Conservation (phyloP, 768 basidiomycete genomes). For the Suillus weaverae region DNA sequence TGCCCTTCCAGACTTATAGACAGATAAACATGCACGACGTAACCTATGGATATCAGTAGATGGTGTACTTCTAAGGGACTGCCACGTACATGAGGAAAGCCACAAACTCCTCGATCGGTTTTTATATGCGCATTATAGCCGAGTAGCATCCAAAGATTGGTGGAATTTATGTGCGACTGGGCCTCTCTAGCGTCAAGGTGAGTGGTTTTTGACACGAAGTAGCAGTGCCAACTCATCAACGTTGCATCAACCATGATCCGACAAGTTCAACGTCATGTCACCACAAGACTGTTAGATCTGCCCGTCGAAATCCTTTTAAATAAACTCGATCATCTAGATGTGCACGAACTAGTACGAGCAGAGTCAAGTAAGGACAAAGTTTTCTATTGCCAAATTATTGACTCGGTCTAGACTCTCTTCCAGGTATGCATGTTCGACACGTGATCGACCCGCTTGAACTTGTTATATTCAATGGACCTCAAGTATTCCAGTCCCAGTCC, state of each 20-base stretch:
- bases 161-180: too few species aligned
- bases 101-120: too few species aligned
- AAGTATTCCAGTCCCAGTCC: not conserved
- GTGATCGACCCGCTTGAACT: not conserved
- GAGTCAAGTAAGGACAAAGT: not conserved
- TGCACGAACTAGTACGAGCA: not conserved
- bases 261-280: not conserved
- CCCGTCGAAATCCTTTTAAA: not conserved
- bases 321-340: not conserved
- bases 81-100: too few species aligned
- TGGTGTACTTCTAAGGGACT: too few species aligned
- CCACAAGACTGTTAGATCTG: not conserved
- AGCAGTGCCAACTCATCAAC: not conserved
- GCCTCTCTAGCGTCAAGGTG: too few species aligned
- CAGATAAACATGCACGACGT: too few species aligned
- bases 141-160: too few species aligned
- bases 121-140: too few species aligned
- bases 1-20: too few species aligned
- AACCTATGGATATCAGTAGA: too few species aligned
- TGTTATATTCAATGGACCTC: not conserved
- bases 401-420: too few species aligned
- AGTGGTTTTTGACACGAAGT: too few species aligned
- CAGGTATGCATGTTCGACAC: not conserved
- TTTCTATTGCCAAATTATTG: not conserved
- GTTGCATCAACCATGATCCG: not conserved